Evolutionary conservation across 1,284 basidiomycete species (phyloP).

Genomic region (Mixia osmundae): DNA sequence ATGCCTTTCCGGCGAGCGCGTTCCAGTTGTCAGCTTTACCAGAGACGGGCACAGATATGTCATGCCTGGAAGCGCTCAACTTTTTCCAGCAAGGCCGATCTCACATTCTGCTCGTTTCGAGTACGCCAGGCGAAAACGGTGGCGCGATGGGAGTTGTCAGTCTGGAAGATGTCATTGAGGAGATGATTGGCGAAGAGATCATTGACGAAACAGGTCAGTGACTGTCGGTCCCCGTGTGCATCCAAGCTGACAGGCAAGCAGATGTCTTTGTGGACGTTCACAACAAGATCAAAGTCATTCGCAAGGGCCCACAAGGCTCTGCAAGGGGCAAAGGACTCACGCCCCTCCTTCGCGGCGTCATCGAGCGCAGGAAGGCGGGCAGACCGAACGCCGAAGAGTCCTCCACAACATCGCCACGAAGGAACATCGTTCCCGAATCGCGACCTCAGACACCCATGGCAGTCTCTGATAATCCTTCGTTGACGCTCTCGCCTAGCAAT

Average conservation of each 20-base stretch:
- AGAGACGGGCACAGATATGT: slow-evolving; percentile 65
- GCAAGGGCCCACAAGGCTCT: slow-evolving; percentile 10
- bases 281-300: slow-evolving; percentile 16
- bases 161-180: slow-evolving; percentile 33
- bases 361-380: neutral
- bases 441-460: too few species aligned
- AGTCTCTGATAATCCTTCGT: too few species aligned
- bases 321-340: slow-evolving; percentile 13
- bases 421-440: too few species aligned
- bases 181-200: slow-evolving; percentile 70
- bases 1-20: slow-evolving; percentile 26
- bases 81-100: slow-evolving; percentile 81
- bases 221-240: slow-evolving; percentile 3
- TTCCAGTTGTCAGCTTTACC: slow-evolving; percentile 42
- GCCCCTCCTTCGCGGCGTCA: slow-evolving; percentile 9
- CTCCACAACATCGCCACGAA: too few species aligned
- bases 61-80: slow-evolving; percentile 40
- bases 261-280: slow-evolving; percentile 17
- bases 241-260: slow-evolving; percentile 9
- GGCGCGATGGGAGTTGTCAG: slow-evolving; percentile 24
- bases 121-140: slow-evolving; percentile 29
- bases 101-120: slow-evolving; percentile 68
- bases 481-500: neutral
- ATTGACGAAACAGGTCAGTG: neutral
- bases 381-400: too few species aligned